phyloP scores from a whole-genome alignment of 148 eudicot genomes.

The Agrostemma githago region DNA sequence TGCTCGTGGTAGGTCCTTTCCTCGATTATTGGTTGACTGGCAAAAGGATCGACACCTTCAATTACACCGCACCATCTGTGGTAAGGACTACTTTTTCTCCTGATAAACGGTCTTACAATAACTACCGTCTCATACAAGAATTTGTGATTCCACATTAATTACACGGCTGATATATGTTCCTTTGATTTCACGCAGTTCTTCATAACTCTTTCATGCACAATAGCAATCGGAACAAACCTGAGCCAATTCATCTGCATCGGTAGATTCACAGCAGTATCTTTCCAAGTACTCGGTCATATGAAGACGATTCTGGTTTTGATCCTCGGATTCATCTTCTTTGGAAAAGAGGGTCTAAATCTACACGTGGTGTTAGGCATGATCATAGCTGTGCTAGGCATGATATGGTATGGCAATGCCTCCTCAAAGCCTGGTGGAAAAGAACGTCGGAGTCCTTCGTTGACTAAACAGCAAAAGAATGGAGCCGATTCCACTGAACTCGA shows the following conservation, averaged over 20 bases:
- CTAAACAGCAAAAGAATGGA: conserved; percentile 46
- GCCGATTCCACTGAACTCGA: conserved; percentile 51
- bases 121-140: neutral
- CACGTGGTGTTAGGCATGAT: conserved; percentile 82
- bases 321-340: conserved; percentile 71
- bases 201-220: conserved; percentile 62
- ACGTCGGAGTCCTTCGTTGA: conserved; percentile 41
- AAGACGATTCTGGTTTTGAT: conserved; percentile 85
- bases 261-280: conserved; percentile 82
- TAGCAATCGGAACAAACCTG: conserved; percentile 81
- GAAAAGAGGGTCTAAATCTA: conserved; percentile 70
- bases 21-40: conserved; percentile 66
- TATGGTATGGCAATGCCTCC: conserved; percentile 85
- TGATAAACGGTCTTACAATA: too few species aligned
- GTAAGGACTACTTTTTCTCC: conserved; percentile 28
- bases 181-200: conserved; percentile 43
- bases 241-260: conserved; percentile 94
- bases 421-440: conserved; percentile 88
- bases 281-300: conserved; percentile 90
- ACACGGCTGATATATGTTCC: neutral
- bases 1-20: conserved; percentile 54
- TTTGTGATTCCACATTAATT: neutral
- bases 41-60: conserved; percentile 51
- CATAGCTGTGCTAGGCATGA: conserved; percentile 77
- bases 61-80: conserved; percentile 37